Evolutionary conservation across 1,284 basidiomycete genomes (phyloP), one percentile per base, ranked within the genome.

Genomic region (Irpex sp.): DNA sequence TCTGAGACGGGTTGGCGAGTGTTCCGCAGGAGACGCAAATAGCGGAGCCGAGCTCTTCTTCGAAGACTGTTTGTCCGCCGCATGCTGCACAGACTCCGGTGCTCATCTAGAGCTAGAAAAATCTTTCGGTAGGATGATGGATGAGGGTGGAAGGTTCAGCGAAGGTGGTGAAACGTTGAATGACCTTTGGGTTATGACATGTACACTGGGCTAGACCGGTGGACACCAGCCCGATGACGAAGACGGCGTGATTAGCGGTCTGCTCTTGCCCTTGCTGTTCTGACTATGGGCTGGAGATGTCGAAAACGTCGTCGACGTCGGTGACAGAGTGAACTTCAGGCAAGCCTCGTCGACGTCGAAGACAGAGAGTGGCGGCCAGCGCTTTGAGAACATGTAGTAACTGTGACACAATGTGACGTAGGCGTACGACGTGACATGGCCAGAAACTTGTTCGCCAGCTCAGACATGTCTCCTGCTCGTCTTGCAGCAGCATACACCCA

Each of bases 11-110:
- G 69, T 90, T 84, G 19, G 77, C 78, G 17, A 92, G 82, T n/a
- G 85, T 85, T 6, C 86, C 90, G 68, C 89, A 92, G 38, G 68
- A 60, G 5, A 81, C 82, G 74, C 89, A 92, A 66, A 91, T 84
- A 61, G 79, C 75, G 2, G 87, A 87, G 65, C 81, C 83, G 31
- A 82, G 79, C 52, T 82, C 79, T 68, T 83, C 82, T 73, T 85
- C 80, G 79, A 81, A 85, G 66, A 79, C 73, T 36, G 82, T 83
- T 57, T 69, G 34, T n/a, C 76, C 81, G 56, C 81, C 81, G 72
- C 89, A 91, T 62, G 82, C 82, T 54, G 66, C 77, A 70, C 82
- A 86, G 74, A 71, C 74, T 49, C 66, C 72, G 36, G 49, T n/a
- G 61, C 67, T 56, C 78, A 75, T 75, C 57, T 67, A 70, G 64